Conservation (phyloP, 768 basidiomycete genomes). For the Termitomyces sp. region DNA sequence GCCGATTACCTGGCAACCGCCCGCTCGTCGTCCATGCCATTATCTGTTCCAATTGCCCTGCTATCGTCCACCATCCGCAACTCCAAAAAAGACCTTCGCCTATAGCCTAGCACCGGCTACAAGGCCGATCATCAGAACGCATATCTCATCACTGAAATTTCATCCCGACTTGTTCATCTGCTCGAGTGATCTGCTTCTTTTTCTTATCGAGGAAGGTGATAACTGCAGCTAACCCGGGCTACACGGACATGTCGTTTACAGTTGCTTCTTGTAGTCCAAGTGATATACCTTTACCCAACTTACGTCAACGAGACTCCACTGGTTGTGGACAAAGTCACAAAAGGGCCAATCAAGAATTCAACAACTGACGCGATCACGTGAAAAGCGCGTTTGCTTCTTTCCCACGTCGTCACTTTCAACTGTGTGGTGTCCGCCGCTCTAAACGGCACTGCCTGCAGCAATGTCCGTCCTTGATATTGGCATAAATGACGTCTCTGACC, state of each 20-base stretch:
- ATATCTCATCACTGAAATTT: not conserved
- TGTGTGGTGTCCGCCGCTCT: not conserved
- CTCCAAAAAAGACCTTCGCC: not conserved
- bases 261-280: not conserved
- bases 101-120: not conserved
- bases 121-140: not conserved
- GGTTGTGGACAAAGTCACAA: no score
- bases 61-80: not conserved
- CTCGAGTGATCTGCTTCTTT: slow-evolving; percentile 4
- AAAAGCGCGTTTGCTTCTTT: not conserved
- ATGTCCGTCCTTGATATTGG: slow-evolving; percentile 48
- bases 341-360: no score
- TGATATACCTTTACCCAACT: not conserved
- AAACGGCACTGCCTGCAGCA: slow-evolving; percentile 11
- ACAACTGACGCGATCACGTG: not conserved
- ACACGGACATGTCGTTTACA: not conserved
- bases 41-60: not conserved
- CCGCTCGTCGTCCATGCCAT: not conserved
- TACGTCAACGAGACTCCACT: no score
- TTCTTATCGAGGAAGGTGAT: slow-evolving; percentile 11
- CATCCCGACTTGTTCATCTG: slow-evolving; percentile 5
- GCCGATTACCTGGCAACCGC: not conserved
- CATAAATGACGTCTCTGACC: slow-evolving; percentile 39
- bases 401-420: not conserved
- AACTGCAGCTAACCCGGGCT: not conserved